Base-by-base conservation (phyloP, 352 stramenopile genomes). In the Nothophytophthora sp. region DNA sequence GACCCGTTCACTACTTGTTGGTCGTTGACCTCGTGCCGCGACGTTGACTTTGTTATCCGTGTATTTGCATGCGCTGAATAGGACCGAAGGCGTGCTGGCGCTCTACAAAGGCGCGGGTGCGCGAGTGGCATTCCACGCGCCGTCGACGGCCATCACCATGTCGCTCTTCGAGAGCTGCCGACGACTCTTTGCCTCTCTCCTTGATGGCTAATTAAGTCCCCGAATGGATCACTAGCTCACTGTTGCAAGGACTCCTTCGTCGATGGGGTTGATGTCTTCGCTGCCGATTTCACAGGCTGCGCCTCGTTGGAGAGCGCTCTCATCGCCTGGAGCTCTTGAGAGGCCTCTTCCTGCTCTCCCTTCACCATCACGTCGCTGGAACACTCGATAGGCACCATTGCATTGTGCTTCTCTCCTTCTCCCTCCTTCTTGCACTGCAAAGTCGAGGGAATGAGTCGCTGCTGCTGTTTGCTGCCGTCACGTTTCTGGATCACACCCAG, bases 61-160 rank as follows among this genome's bases (percentile, higher is more conserved):
- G 42, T 9, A 37, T 68, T 16, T 48, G 15, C 29, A n/a, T 50
- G 12, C 50, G 23, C 11, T 27, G 22, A 41, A 7, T 77, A 96
- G 70, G 51, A 63, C 76, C 5, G 91, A 96, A 49, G 97, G 97
- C 15, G 33, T 98, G 16, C 22, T 76, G 33, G 96, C 92, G 5
- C 60, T 99, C 11, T 99, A 98, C 70, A 96, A 97, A 62, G 97
- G 97, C 3, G 92, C 96, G 5, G 91, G 87, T 34, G 96, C 96
- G 3, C 88, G 97, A 23, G 84, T 99, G 38, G 73, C 95, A 5
- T 98, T 99, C 69, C 95, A 98, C 66, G 90, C 93, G 1, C 97
- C 97, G 28, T 96, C 90, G 8, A 99, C 92, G 3, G 97, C 95
- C 32, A 96, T 99, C 41, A 98, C 96, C 11, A 99, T 99, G 93